phyloP scores from a whole-genome alignment of 768 basidiomycete genomes.

The Guyanaporus albipodus region DNA sequence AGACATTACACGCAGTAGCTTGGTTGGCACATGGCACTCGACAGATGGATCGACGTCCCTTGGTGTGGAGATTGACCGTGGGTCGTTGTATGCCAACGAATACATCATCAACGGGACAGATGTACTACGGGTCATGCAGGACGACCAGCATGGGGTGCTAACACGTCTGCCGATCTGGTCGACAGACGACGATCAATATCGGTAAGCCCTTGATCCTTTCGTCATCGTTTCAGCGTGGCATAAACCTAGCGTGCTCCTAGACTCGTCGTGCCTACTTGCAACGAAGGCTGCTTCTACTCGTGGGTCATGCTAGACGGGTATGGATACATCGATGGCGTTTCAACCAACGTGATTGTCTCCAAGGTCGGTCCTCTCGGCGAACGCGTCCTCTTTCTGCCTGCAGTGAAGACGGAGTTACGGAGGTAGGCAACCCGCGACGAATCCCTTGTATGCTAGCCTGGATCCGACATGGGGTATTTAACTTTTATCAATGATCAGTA shows the following conservation, averaged over 20 bases:
- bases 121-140: slow-evolving; percentile 33
- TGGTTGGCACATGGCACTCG: slow-evolving; percentile 35
- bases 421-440: background rate
- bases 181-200: slow-evolving; percentile 39
- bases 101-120: slow-evolving; percentile 34
- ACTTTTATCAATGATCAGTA: too few relatives aligned
- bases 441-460: too few relatives aligned
- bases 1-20: slow-evolving; percentile 22
- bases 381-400: slow-evolving; percentile 13
- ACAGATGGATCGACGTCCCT: slow-evolving; percentile 27
- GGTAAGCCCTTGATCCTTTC: slow-evolving; percentile 17
- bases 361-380: background rate
- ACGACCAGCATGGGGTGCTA: background rate
- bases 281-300: slow-evolving; percentile 21
- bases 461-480: too few relatives aligned
- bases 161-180: slow-evolving; percentile 31
- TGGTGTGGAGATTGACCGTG: slow-evolving; percentile 28
- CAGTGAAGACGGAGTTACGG: slow-evolving; percentile 6
- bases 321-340: slow-evolving; percentile 24
- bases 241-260: background rate
- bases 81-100: slow-evolving; percentile 29
- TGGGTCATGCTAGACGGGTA: slow-evolving; percentile 22
- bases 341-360: slow-evolving; percentile 17
- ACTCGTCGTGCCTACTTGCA: slow-evolving; percentile 9
- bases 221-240: background rate